Evolutionary conservation across 495 filamentous ascomycete genomes (phyloP), one percentile per base, ranked within the genome.

Genomic region (Daldinia bambusicola): DNA sequence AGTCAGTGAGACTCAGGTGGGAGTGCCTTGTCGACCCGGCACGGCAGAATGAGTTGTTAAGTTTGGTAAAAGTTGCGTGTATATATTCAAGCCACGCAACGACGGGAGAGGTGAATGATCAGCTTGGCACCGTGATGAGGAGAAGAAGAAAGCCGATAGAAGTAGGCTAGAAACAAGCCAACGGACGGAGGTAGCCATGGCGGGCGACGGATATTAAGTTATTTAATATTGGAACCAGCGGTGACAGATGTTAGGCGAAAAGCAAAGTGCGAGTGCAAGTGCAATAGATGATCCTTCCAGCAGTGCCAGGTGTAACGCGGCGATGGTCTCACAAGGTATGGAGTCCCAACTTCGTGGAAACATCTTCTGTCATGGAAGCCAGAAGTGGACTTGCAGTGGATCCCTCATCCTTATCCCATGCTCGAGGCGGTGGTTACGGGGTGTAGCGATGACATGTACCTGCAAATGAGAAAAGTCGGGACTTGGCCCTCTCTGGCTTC

Each of bases 281-380:
- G 66, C 73, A 73, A 71, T 74, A 75, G 73, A 66, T 70, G 73
- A 75, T 75, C 73, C 75, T 74, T 74, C 68, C 68, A 77, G 59
- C 70, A 60, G 70, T 75, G 75, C 75, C 69, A 77, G 75, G 75
- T 77, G 69, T 76, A 77, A 77, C 74, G 67, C 74, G 74, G 74
- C 74, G 75, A 77, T 77, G 74, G 66, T 76, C 70, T 75, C 74
- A 77, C 70, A 72, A 76, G 68, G 72, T 76, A 76, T 74, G 72
- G 75, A 75, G 73, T 77, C 73, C 75, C 75, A 77, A 74, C 73
- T 74, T 70, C 66, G 63, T 70, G 70, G 75, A 68, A 74, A 68
- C 61, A 70, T 41, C 69, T 74, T 74, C 67, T 75, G 74, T 67
- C 73, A 75, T 76, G 66, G 67, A 75, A 58, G 56, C 72, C 58